phyloP scores from a whole-genome alignment of 2,329 filamentous ascomycete genomes.

The Xylaria sp. region DNA sequence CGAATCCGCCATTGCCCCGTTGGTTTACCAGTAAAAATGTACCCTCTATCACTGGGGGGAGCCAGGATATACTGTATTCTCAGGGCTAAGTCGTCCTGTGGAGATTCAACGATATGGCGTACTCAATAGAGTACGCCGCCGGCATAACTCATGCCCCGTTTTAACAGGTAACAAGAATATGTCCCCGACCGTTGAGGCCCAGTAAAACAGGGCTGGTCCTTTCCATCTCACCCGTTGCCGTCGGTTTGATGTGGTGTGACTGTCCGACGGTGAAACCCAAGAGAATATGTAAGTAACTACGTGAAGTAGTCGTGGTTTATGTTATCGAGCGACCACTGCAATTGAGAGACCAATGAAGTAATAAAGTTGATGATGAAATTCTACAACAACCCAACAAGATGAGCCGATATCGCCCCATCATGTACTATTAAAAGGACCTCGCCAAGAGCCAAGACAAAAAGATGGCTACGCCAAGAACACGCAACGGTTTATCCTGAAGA shows the following conservation, averaged over 20 bases:
- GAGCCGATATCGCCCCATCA: no score
- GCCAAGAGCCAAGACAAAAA: not conserved
- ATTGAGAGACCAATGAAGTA: no score
- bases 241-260: not conserved
- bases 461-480: not conserved
- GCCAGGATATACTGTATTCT: not conserved
- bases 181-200: not conserved
- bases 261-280: not conserved
- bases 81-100: not conserved
- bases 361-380: no score
- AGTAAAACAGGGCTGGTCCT: not conserved
- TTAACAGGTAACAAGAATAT: not conserved
- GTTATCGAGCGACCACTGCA: not conserved
- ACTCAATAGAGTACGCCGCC: not conserved
- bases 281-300: not conserved
- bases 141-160: conserved; percentile 1
- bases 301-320: not conserved
- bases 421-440: not conserved
- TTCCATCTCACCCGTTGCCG: not conserved
- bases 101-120: not conserved
- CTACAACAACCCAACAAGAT: no score
- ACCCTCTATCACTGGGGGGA: not conserved
- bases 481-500: not conserved
- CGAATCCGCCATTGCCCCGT: not conserved
- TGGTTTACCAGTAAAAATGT: not conserved